Evolutionary conservation across 257 asterid genomes (phyloP).

Genomic region (Solanum phureja): DNA sequence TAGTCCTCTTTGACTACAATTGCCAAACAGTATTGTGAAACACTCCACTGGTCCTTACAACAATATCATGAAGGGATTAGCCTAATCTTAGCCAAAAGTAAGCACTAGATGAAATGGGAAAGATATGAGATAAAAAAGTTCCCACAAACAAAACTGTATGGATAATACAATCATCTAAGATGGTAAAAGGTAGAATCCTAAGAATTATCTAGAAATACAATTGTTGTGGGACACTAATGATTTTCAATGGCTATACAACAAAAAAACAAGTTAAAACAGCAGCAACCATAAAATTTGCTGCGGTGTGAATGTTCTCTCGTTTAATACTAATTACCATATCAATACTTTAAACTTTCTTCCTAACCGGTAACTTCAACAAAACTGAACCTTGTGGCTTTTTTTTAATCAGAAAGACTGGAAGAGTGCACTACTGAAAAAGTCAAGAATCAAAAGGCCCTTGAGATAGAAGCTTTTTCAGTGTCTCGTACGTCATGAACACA

Average conservation of each 20-base stretch:
- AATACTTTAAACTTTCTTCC: constrained; percentile 10
- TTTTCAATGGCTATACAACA: constrained; percentile 41
- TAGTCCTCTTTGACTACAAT: background rate
- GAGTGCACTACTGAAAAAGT: background rate
- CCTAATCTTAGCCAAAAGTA: background rate
- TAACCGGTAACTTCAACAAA: constrained; percentile 23
- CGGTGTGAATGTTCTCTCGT: background rate
- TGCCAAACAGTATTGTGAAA: background rate
- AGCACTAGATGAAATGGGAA: background rate
- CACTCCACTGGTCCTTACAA: background rate
- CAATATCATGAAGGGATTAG: background rate
- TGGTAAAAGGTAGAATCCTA: background rate
- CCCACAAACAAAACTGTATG: background rate
- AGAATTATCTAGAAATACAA: constrained; percentile 10
- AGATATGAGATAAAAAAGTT: background rate
- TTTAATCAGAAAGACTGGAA: background rate
- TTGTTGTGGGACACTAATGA: constrained; percentile 1
- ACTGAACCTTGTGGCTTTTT: background rate
- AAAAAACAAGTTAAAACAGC: constrained; percentile 17
- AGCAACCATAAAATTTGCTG: constrained; percentile 30
- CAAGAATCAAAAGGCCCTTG: constrained; percentile 32
- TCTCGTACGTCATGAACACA: constrained; percentile 91
- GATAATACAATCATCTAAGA: background rate
- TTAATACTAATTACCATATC: background rate
- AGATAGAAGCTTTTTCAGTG: constrained; percentile 73